Evolutionary conservation across 1,284 basidiomycete genomes (phyloP), one percentile per base, ranked within the genome.

Genomic region (Peniophora sp.): DNA sequence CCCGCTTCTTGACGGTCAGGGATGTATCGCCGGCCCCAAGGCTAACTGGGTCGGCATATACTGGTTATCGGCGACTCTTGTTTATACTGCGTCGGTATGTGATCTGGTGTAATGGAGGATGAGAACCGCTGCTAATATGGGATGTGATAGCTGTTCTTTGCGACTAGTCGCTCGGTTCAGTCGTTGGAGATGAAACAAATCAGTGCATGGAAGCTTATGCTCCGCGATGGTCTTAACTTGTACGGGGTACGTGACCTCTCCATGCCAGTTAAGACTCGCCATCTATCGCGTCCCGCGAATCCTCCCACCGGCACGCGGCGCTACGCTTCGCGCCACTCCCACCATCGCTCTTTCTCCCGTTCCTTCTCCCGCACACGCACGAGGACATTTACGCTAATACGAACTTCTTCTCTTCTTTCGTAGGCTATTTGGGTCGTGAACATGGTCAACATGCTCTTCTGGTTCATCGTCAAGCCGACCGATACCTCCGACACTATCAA

Each of bases 161-260:
- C 87, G 2, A 60, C 89, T 49, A 63, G 61, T 34, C 82, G 85
- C 50, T 88, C 85, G 23, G 55, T 85, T 56, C 63, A 70, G 52
- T 86, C 85, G 2, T 77, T 85, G 55, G 58, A 74, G 46, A 58
- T 70, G 32, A 87, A 84, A 61, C 75, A 69, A 1, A 65, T 88
- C 53, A 74, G 71, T 49, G 70, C 74, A 43, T 90, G 88, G 88
- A 88, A 89, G 61, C 74, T 90, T 57, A 89, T 89, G 86, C 84
- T 90, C 55, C 85, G 88, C 54, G 88, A 91, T 63, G 85, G 86
- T 10, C 79, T 91, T 56, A 90, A 89, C 68, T 78, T 90, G 52
- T 90, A 90, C 61, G 84, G 76, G 51, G 82, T 81, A 65, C 57
- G 77, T 65, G 9, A 16, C 10, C 24, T 56, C 35, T n/a, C 12